phyloP scores from a whole-genome alignment of 2,329 filamentous ascomycete species.

The Dactylellina cionopaga region DNA sequence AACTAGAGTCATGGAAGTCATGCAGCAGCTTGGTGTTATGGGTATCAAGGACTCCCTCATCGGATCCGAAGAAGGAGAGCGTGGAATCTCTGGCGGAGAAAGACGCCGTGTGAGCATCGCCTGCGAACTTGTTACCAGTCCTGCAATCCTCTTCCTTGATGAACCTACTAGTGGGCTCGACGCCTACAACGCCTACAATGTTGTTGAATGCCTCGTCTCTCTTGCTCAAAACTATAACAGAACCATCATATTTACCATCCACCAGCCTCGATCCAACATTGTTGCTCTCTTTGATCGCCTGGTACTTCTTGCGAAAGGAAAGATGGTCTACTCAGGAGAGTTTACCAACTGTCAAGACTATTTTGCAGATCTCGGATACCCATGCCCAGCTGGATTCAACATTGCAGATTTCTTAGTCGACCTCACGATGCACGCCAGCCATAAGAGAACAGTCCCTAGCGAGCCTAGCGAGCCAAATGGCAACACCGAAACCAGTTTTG shows the following conservation, averaged over 20 bases:
- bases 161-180: conserved; percentile 96
- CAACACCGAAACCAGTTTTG: conserved; percentile 72
- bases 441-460: conserved; percentile 66
- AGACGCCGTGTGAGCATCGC: conserved; percentile 96
- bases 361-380: conserved; percentile 90
- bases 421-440: conserved; percentile 92
- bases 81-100: conserved; percentile 96
- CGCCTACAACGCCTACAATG: conserved; percentile 97
- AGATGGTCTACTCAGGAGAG: conserved; percentile 91
- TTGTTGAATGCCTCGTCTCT: conserved; percentile 93
- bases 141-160: conserved; percentile 95
- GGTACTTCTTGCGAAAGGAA: conserved; percentile 87
- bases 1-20: conserved; percentile 88
- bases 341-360: conserved; percentile 89
- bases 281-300: conserved; percentile 95
- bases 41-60: conserved; percentile 95
- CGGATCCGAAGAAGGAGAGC: conserved; percentile 92
- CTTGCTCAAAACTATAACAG: conserved; percentile 95
- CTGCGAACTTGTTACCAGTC: conserved; percentile 95
- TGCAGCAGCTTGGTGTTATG: conserved; percentile 92
- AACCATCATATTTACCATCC: conserved; percentile 97
- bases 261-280: conserved; percentile 97
- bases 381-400: conserved; percentile 95
- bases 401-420: conserved; percentile 98
- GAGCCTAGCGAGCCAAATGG: conserved; percentile 81